These are phyloP conservation scores for Cornus controversa DNA, from an alignment of 148 eudicot species.

Conservation along the genomic window DNA sequence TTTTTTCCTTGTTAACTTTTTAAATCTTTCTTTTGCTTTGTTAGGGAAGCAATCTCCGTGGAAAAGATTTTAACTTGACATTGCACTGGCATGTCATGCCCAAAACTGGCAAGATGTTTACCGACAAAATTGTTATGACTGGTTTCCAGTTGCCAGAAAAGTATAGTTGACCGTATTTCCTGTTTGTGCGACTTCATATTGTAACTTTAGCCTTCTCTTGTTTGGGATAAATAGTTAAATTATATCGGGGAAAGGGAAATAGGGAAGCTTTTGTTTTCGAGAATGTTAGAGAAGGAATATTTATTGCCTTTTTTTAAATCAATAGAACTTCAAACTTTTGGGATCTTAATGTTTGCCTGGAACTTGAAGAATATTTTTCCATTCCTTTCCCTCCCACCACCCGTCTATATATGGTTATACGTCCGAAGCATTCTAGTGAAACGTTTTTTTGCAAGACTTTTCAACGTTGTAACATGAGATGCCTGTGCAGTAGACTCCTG, in stretches of 20 bases:
- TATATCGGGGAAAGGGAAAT: neutral
- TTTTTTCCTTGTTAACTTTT: neutral
- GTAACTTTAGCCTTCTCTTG: neutral
- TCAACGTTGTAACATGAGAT: too few species aligned
- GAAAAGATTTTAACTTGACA: conserved; percentile 77
- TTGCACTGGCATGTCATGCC: conserved; percentile 99
- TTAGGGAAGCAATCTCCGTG: conserved; percentile 83
- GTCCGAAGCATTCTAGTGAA: too few species aligned
- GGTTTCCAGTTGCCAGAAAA: conserved; percentile 69
- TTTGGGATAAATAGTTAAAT: neutral
- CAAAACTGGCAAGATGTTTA: conserved; percentile 97
- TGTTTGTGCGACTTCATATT: neutral
- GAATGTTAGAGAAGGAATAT: neutral
- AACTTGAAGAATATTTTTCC: neutral
- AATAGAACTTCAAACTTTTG: conserved; percentile 7
- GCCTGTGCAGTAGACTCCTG: too few species aligned
- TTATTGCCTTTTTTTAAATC: neutral
- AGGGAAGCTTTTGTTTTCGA: neutral
- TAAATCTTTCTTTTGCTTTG: neutral
- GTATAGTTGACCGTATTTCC: conserved; percentile 43
- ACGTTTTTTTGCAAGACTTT: too few species aligned
- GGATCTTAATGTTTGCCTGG: neutral
- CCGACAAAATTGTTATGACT: conserved; percentile 67
- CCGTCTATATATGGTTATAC: too few species aligned
- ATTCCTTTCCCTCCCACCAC: neutral